These are phyloP conservation scores for Stellera chamaejasme DNA, from an alignment of 345 rosid genomes.

Conservation along the genomic window DNA sequence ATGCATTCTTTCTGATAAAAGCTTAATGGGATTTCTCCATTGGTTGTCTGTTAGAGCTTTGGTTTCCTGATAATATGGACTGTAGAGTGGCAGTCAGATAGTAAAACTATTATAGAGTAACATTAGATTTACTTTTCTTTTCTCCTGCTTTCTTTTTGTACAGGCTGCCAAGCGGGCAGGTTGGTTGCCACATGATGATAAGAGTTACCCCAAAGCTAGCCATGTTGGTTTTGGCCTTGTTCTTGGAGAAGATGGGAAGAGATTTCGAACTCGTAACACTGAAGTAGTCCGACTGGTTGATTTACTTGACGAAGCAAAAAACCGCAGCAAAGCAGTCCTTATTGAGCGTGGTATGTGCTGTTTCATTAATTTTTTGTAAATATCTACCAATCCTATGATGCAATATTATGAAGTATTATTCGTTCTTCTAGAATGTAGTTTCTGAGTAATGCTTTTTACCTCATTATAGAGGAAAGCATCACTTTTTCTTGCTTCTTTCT, in stretches of 20 bases:
- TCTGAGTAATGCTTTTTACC: not conserved
- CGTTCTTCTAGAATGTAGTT: not conserved
- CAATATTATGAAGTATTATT: conserved; percentile 1
- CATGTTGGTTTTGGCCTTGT: conserved; percentile 98
- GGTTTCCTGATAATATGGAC: not conserved
- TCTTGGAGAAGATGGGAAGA: conserved; percentile 89
- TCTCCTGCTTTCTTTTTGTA: conserved; percentile 10
- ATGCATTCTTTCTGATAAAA: not conserved
- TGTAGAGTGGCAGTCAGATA: not conserved
- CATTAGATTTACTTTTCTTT: conserved; percentile 2
- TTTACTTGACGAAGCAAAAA: conserved; percentile 93
- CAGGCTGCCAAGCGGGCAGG: conserved; percentile 92
- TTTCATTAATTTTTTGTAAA: conserved; percentile 4
- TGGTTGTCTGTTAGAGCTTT: conserved; percentile 5
- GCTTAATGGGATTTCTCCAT: conserved; percentile 2
- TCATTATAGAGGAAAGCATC: not conserved
- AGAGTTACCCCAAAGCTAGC: conserved; percentile 50
- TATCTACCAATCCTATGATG: not conserved
- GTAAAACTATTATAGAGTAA: not conserved
- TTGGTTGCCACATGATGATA: conserved; percentile 66
- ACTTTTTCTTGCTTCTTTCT: not conserved
- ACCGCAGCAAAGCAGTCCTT: conserved; percentile 67
- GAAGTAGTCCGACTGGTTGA: conserved; percentile 94
- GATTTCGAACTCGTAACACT: conserved; percentile 73
- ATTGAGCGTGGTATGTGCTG: conserved; percentile 64